These are phyloP conservation scores for Elsinoe arachidis DNA, from an alignment of 2,329 filamentous ascomycete genomes.

Conservation along the genomic window DNA sequence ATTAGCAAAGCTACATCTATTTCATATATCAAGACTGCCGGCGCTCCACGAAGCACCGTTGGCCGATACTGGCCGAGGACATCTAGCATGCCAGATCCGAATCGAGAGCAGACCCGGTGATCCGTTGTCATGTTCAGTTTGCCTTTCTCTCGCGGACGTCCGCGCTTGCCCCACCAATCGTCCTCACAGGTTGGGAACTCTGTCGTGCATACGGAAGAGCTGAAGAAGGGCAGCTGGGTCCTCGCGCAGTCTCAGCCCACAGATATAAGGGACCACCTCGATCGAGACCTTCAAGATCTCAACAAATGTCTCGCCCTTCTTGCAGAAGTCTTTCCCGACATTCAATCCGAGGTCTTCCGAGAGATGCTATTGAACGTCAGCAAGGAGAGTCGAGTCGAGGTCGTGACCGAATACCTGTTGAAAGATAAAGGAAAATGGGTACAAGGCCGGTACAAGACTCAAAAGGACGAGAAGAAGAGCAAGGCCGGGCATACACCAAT, in stretches of 20 bases:
- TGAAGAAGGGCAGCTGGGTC: slow-evolving; percentile 5
- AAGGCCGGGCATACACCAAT: background rate
- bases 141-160: background rate
- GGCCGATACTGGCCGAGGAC: too few relatives aligned
- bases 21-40: background rate
- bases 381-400: slow-evolving; percentile 64
- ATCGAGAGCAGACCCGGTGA: background rate
- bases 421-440: slow-evolving; percentile 64
- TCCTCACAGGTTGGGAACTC: background rate
- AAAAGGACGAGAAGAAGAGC: slow-evolving; percentile 11
- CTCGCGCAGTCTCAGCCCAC: background rate
- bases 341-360: slow-evolving; percentile 74
- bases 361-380: slow-evolving; percentile 70
- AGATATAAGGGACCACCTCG: slow-evolving; percentile 21
- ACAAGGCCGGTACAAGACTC: slow-evolving; percentile 50
- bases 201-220: background rate
- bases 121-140: background rate
- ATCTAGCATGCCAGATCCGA: background rate
- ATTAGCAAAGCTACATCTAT: background rate
- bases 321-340: slow-evolving; percentile 65
- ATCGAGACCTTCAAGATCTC: slow-evolving; percentile 58
- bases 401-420: slow-evolving; percentile 68
- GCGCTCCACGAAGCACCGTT: too few relatives aligned
- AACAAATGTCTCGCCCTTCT: slow-evolving; percentile 62
- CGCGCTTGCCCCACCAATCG: background rate